phyloP scores from a whole-genome alignment of 176 grass and related monocot genomes.

The Lolium multiflorum region DNA sequence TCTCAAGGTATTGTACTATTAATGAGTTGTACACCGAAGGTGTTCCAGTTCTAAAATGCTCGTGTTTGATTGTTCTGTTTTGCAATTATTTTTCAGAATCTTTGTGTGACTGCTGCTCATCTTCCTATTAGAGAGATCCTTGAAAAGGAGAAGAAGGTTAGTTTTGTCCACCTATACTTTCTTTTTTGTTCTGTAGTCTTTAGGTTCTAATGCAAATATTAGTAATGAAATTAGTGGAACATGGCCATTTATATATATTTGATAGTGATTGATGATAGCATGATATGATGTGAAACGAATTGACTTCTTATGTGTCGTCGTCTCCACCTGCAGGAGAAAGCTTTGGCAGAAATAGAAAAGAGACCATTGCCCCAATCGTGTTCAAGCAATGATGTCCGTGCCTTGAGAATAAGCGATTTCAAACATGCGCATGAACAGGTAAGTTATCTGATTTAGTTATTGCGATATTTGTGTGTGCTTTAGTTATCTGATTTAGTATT shows the following conservation, averaged over 20 bases:
- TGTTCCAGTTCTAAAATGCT: background rate
- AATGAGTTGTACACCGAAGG: background rate
- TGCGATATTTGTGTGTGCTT: background rate
- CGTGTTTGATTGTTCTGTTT: background rate
- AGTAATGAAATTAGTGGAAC: conserved; percentile 10
- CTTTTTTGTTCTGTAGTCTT: background rate
- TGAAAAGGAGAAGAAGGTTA: conserved; percentile 94
- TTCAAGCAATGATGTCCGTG: conserved; percentile 66
- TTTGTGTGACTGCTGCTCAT: conserved; percentile 95
- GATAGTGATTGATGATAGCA: conserved; percentile 28
- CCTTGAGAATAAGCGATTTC: conserved; percentile 78
- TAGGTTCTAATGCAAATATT: background rate
- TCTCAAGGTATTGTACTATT: conserved; percentile 67
- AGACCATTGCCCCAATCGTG: conserved; percentile 61
- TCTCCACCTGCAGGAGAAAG: conserved; percentile 66
- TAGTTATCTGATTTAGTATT: background rate
- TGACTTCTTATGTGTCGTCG: background rate
- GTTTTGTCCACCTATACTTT: conserved; percentile 30
- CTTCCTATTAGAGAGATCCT: conserved; percentile 89
- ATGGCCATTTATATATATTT: background rate
- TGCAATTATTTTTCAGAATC: conserved; percentile 70
- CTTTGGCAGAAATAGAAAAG: conserved; percentile 73
- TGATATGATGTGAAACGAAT: conserved; percentile 34
- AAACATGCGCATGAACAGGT: conserved; percentile 94
- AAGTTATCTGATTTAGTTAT: conserved; percentile 9